Base-by-base conservation (phyloP, 495 filamentous ascomycete species). In the Annulohypoxylon stygium region DNA sequence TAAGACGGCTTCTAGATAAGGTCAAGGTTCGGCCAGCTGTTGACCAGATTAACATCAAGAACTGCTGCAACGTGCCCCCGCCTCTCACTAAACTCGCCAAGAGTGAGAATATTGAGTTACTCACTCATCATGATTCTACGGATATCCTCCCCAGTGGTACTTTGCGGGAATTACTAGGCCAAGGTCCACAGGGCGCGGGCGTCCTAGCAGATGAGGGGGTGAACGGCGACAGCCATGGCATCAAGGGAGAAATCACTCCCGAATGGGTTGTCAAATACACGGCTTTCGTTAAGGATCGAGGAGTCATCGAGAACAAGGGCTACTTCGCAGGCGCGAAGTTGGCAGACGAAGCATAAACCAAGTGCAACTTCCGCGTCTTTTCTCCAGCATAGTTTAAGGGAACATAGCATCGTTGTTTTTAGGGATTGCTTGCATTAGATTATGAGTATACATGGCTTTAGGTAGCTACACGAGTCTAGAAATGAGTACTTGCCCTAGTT, bases 181-280 rank as follows among this genome's bases (percentile, higher is more conserved):
- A 84, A 30, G 87, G 85, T 18, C 84, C 87, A 2, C 82, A 86
- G 64, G 91, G 91, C 14, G 90, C 90, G 5, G 91, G 90, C 10
- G 84, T 93, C n/a, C 80, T 93, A 48, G 89, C 88, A 79, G 68
- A 86, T 80, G 66, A 83, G 78, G 69, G 81, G 66, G 71, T 55
- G 0, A 80, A 70, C 37, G 65, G 81, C 65, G 86, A 83, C 0
- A 88, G 87, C 65, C 86, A 83, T 0, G 88, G 87, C 2, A 83
- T 96, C 61, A 88, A 87, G 70, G 93, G 93, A 11, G 89, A 97
- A 59, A 84, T 99, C 51, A 85, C 88, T 70, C 94, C 96, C 12
- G 90, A 93, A 71, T 99, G 95, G 95, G 96, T 98, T 34, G 91
- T 95, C 65, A 98, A 98, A 79, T 99, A 99, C 80, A 98, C 97